phyloP scores from a whole-genome alignment of 2,329 filamentous ascomycete species.

The Botryosphaeria dothidea region DNA sequence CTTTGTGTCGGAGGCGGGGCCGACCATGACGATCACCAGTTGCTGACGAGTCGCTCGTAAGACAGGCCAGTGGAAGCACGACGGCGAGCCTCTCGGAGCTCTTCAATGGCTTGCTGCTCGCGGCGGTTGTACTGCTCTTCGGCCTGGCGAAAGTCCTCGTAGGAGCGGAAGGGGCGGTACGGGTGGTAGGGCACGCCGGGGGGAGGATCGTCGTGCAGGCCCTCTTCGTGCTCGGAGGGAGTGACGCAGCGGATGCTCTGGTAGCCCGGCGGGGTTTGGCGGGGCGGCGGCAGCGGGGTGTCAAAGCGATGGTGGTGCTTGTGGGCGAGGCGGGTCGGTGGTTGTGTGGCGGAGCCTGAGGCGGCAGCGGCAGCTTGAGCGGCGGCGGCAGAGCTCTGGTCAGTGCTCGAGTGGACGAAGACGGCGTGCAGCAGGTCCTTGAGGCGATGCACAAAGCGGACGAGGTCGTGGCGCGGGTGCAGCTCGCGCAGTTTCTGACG shows the following conservation, averaged over 20 bases:
- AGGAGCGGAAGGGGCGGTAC: slow-evolving; percentile 19
- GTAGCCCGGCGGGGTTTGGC: slow-evolving; percentile 19
- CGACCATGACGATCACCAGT: slow-evolving; percentile 31
- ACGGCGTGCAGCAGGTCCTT: slow-evolving; percentile 16
- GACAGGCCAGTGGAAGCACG: slow-evolving; percentile 13
- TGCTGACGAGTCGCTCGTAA: slow-evolving; percentile 8
- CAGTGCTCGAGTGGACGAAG: slow-evolving; percentile 18
- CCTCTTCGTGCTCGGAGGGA: slow-evolving; percentile 17
- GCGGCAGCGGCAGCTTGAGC: background rate
- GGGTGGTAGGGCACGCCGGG: slow-evolving; percentile 20
- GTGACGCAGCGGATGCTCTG: slow-evolving; percentile 19
- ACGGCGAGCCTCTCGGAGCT: slow-evolving; percentile 18
- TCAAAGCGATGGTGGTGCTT: background rate
- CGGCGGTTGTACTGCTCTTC: slow-evolving; percentile 8
- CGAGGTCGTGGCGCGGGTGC: slow-evolving; percentile 14
- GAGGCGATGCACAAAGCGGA: slow-evolving; percentile 18
- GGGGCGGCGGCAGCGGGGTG: slow-evolving; percentile 6
- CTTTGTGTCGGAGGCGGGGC: slow-evolving; percentile 41
- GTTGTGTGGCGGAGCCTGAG: slow-evolving; percentile 3
- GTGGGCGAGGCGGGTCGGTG: slow-evolving; percentile 1
- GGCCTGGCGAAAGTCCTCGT: slow-evolving; percentile 19
- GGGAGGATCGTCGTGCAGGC: slow-evolving; percentile 18
- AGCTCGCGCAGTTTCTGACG: slow-evolving; percentile 19
- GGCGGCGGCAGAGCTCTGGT: background rate
- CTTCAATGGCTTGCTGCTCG: slow-evolving; percentile 12